Conservation (phyloP, 1,284 basidiomycete genomes). For the Ustilago crameri region DNA sequence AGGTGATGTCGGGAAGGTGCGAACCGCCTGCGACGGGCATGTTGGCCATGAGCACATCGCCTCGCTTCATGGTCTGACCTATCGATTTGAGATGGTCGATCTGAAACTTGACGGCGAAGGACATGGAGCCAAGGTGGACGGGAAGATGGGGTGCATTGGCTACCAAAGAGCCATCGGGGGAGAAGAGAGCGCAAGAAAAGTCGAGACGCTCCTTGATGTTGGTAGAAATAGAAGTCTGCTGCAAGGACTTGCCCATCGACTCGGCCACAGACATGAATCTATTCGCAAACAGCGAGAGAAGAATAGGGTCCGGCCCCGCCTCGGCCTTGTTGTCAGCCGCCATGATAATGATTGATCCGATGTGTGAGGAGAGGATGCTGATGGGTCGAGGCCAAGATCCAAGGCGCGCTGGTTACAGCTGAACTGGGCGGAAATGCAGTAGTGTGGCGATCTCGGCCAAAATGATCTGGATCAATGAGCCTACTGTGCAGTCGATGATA, state of each 20-base stretch:
- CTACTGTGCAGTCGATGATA: too few species aligned
- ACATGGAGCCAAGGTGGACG: conserved; percentile 73
- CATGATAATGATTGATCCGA: conserved; percentile 7
- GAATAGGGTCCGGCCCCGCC: conserved; percentile 79
- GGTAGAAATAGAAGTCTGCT: conserved; percentile 86
- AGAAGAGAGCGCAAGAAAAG: conserved; percentile 87
- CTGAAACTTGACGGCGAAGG: conserved; percentile 87
- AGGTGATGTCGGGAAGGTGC: conserved; percentile 78
- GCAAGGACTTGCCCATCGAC: conserved; percentile 88
- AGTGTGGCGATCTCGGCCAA: too few species aligned
- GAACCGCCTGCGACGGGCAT: conserved; percentile 84
- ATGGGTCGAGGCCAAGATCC: too few species aligned
- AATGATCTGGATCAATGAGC: too few species aligned
- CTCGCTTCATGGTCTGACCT: conserved; percentile 74
- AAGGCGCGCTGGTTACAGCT: too few species aligned
- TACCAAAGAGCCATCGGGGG: conserved; percentile 87
- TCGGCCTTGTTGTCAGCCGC: conserved; percentile 13
- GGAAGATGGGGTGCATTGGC: conserved; percentile 86
- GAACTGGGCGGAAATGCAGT: too few species aligned
- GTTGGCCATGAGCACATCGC: conserved; percentile 91
- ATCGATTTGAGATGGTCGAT: conserved; percentile 76
- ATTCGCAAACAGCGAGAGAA: conserved; percentile 88
- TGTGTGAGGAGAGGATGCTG: not conserved
- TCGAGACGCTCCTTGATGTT: conserved; percentile 91
- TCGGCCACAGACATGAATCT: conserved; percentile 92